Evolutionary conservation across 2,329 filamentous ascomycete genomes (phyloP), one percentile per base, ranked within the genome.

Genomic region (Chrysosphaeria jannelii): DNA sequence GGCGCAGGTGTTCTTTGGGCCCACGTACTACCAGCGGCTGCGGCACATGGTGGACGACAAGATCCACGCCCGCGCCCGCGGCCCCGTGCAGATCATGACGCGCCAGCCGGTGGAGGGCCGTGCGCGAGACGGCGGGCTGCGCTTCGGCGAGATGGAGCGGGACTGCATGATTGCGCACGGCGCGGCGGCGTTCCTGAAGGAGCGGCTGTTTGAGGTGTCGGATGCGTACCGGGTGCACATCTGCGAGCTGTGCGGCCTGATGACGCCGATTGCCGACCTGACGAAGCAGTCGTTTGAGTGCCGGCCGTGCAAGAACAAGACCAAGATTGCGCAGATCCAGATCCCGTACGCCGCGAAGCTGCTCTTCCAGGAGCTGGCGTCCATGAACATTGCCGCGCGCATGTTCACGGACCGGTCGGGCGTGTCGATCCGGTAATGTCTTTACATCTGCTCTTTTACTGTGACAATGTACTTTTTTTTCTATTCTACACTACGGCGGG

Each of bases 111-210:
- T 97, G 9, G 85, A 97, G 49, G 85, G 85, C 70, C 74, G 88
- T 62, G 85, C 85, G 4, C 58, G 88, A 47, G 88, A 97, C 42
- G 85, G 85, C 58, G 85, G 85, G 53, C 59, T 97, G 21, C 81
- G 88, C 42, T 97, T 97, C 63, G 85, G 85, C 66, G 85, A 97
- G 56, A 97, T 97, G 85, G 88, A 97, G 49, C 81, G 88, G 51
- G 88, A 97, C 62, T 97, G 85, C 45, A 97, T 97, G 85, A 97
- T 97, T 52, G 78, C 88, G n/a, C 88, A 97, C 43, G 85, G 85
- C 41, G 85, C 88, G 4, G 81, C 76, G 25, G 70, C 79, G 2
- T 97, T 97, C 59, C 50, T 97, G 40, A 97, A 97, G 51, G 85
- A 97, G 53, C 65, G 85, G 38, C 50, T 97, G 28, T 91, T 97